These are phyloP conservation scores for Erysimum cheiri DNA, from an alignment of 441 rosid species.

Conservation along the genomic window DNA sequence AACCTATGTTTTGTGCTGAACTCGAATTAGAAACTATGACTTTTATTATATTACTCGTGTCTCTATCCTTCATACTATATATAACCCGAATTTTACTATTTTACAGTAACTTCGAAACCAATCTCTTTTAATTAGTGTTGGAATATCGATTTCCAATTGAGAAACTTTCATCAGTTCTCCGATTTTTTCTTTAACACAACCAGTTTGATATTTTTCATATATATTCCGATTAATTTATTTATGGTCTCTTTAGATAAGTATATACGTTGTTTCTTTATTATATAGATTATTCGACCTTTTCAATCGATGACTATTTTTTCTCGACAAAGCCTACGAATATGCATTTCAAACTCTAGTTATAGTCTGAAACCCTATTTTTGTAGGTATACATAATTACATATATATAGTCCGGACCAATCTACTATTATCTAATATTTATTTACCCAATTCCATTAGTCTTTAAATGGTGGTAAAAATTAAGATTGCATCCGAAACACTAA, in stretches of 20 bases:
- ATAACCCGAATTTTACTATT: constrained; percentile 12
- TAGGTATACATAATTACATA: not conserved
- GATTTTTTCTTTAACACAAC: not conserved
- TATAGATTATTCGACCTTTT: not conserved
- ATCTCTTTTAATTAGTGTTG: not conserved
- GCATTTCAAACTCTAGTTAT: constrained; percentile 18
- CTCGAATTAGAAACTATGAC: constrained; percentile 20
- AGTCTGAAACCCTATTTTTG: not conserved
- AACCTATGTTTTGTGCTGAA: constrained; percentile 29
- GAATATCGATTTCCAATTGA: not conserved
- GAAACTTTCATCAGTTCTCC: not conserved
- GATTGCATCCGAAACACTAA: not conserved
- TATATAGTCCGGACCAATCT: not conserved
- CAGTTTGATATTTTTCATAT: not conserved
- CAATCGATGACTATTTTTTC: not conserved
- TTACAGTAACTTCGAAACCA: not conserved
- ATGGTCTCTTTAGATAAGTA: not conserved
- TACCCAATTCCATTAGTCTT: not conserved
- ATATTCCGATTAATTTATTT: not conserved
- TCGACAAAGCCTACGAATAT: not conserved
- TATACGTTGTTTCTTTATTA: not conserved
- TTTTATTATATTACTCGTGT: constrained; percentile 21
- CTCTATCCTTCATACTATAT: constrained; percentile 23
- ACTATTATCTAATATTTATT: constrained; percentile 4
- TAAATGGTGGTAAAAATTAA: not conserved